These are phyloP conservation scores for Xerocomus spinulosus DNA, from an alignment of 768 basidiomycete genomes.

Conservation along the genomic window DNA sequence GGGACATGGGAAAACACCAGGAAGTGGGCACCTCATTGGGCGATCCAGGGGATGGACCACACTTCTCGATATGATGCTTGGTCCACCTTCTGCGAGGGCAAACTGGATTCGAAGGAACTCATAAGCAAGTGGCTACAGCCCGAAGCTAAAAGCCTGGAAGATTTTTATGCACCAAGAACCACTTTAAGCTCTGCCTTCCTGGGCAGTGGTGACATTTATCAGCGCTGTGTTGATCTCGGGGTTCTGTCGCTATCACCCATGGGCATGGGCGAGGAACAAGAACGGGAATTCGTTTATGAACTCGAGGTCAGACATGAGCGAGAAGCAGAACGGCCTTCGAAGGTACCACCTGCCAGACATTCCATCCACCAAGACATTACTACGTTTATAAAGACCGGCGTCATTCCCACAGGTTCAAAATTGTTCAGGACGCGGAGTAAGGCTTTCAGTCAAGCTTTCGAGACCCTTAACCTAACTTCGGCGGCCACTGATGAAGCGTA, in stretches of 20 bases:
- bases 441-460: slow-evolving; percentile 20
- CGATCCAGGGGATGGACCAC: slow-evolving; percentile 38
- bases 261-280: slow-evolving; percentile 37
- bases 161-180: slow-evolving; percentile 27
- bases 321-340: slow-evolving; percentile 35
- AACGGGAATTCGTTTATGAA: slow-evolving; percentile 45
- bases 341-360: slow-evolving; percentile 21
- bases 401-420: slow-evolving; percentile 10
- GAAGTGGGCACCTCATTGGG: slow-evolving; percentile 38
- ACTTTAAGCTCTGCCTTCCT: slow-evolving; percentile 18
- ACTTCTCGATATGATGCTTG: slow-evolving; percentile 21
- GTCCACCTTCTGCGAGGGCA: slow-evolving; percentile 10
- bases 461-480: slow-evolving; percentile 6
- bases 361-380: slow-evolving; percentile 18
- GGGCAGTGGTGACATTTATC: slow-evolving; percentile 7
- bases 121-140: slow-evolving; percentile 35
- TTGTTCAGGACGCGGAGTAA: not conserved
- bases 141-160: slow-evolving; percentile 35
- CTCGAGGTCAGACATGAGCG: slow-evolving; percentile 40
- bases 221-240: slow-evolving; percentile 8
- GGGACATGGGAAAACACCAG: slow-evolving; percentile 41
- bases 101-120: slow-evolving; percentile 1
- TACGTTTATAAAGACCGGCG: slow-evolving; percentile 29
- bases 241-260: not conserved
- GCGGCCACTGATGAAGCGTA: slow-evolving; percentile 12